phyloP scores from a whole-genome alignment of 2,329 filamentous ascomycete genomes.

The Botryotinia narcissicola region DNA sequence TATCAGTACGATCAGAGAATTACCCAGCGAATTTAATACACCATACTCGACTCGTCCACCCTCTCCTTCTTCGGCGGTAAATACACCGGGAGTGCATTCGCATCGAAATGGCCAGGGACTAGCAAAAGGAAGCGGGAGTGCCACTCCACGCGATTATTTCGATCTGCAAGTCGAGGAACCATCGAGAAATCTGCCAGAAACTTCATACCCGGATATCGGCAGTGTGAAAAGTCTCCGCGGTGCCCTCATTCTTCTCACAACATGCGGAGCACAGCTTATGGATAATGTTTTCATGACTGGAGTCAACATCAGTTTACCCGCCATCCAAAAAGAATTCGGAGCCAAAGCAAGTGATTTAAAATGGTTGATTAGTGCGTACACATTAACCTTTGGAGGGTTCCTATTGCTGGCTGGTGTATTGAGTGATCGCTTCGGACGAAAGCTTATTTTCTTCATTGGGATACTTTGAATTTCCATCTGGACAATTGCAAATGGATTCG shows the following conservation, averaged over 20 bases:
- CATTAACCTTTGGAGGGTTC: constrained; percentile 43
- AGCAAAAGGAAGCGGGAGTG: not conserved
- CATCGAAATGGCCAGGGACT: not conserved
- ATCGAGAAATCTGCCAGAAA: not conserved
- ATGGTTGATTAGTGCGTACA: constrained; percentile 45
- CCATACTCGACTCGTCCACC: constrained; percentile 23
- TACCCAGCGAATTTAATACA: constrained; percentile 22
- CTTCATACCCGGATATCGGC: constrained; percentile 27
- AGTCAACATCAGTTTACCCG: constrained; percentile 43
- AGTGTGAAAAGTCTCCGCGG: constrained; percentile 42
- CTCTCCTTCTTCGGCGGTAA: constrained; percentile 11
- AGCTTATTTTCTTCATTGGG: constrained; percentile 42
- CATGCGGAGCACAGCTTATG: constrained; percentile 44
- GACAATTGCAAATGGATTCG: constrained; percentile 42
- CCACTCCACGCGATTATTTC: not conserved
- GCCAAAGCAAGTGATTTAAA: constrained; percentile 41
- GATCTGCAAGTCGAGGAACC: constrained; percentile 11
- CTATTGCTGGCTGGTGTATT: constrained; percentile 38
- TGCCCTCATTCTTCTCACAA: constrained; percentile 41
- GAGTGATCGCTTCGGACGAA: constrained; percentile 39
- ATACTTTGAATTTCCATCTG: constrained; percentile 40
- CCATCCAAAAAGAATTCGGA: constrained; percentile 42
- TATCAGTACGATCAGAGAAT: constrained; percentile 20
- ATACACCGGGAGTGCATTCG: not conserved
- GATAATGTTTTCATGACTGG: constrained; percentile 47